Percentiles rank a stretch among this genome's conserved stretches.
phyloP scores from a whole-genome alignment of 2,329 filamentous ascomycete genomes.

The Ophiocordyceps camponoti-rufipedis region DNA sequence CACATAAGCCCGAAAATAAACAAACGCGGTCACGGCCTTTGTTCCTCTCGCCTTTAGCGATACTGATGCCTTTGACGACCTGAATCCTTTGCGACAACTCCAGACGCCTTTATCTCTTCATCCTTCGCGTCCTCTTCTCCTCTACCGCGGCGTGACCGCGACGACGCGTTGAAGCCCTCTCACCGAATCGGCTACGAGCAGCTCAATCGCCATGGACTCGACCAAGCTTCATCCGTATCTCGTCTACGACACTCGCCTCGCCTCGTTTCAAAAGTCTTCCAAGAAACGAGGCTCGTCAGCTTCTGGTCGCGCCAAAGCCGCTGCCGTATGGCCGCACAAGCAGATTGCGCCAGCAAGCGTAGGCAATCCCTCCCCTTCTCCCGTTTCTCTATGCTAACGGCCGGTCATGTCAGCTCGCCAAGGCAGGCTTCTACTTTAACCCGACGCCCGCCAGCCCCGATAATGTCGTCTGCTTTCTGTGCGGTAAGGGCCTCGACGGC shows the following conservation, averaged over 20 bases:
- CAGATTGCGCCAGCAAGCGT: constrained; percentile 15
- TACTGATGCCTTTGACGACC: background rate
- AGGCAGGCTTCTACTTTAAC: constrained; percentile 79
- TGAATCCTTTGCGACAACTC: constrained; percentile 1
- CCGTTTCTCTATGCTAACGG: constrained; percentile 6
- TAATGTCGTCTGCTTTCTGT: constrained; percentile 81
- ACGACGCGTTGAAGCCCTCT: background rate
- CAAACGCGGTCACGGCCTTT: constrained; percentile 9
- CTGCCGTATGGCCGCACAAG: constrained; percentile 59
- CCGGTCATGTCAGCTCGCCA: constrained; percentile 48
- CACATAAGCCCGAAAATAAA: constrained; percentile 10
- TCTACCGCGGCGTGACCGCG: background rate
- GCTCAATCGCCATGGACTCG: constrained; percentile 11
- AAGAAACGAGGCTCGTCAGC: constrained; percentile 55
- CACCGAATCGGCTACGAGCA: background rate
- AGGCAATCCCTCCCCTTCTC: constrained; percentile 2
- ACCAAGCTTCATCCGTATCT: constrained; percentile 28
- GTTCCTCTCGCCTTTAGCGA: background rate
- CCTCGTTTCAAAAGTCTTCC: constrained; percentile 52
- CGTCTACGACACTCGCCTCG: constrained; percentile 58
- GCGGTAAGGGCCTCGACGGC: constrained; percentile 66
- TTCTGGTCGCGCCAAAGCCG: constrained; percentile 31
- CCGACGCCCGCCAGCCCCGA: constrained; percentile 61
- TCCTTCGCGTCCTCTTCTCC: constrained; percentile 4
- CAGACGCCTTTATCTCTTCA: background rate